Conservation (phyloP, 139 green algal species). For the Chlamydomonas applanata region DNA sequence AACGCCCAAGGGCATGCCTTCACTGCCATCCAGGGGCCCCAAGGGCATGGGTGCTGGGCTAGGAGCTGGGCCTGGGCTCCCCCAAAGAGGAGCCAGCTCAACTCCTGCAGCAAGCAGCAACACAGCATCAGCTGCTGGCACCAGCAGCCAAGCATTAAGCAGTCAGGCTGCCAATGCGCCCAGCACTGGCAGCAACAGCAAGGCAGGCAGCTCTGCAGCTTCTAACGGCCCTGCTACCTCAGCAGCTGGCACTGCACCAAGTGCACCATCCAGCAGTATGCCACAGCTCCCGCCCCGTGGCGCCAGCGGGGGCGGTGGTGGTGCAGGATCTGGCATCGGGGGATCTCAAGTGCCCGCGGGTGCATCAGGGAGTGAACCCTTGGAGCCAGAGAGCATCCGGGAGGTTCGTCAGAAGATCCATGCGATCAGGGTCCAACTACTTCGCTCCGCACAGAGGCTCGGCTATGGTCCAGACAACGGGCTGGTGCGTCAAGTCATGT, state of each 20-base stretch:
- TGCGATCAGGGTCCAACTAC: conserved; percentile 47
- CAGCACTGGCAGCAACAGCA: too few species aligned
- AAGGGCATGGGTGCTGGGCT: background rate
- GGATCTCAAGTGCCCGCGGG: background rate
- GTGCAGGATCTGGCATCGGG: background rate
- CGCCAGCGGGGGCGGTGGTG: background rate
- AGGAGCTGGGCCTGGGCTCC: background rate
- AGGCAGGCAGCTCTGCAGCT: too few species aligned
- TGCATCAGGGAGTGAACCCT: background rate
- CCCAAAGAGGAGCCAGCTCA: background rate
- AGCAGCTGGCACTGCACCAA: background rate
- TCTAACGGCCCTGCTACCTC: too few species aligned
- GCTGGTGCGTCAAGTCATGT: conserved; percentile 51
- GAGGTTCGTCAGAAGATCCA: conserved; percentile 36
- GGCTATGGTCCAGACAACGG: conserved; percentile 54
- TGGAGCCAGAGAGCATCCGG: background rate
- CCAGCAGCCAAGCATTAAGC: too few species aligned
- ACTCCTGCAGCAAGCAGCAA: background rate
- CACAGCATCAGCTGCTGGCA: background rate
- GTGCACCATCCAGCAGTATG: too few species aligned
- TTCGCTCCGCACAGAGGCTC: conserved; percentile 39
- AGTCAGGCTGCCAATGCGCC: too few species aligned
- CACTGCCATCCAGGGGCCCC: too few species aligned
- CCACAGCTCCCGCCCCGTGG: background rate
- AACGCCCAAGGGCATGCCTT: too few species aligned